phyloP scores from a whole-genome alignment of 2,329 filamentous ascomycete genomes.

The Neofusicoccum sp. region DNA sequence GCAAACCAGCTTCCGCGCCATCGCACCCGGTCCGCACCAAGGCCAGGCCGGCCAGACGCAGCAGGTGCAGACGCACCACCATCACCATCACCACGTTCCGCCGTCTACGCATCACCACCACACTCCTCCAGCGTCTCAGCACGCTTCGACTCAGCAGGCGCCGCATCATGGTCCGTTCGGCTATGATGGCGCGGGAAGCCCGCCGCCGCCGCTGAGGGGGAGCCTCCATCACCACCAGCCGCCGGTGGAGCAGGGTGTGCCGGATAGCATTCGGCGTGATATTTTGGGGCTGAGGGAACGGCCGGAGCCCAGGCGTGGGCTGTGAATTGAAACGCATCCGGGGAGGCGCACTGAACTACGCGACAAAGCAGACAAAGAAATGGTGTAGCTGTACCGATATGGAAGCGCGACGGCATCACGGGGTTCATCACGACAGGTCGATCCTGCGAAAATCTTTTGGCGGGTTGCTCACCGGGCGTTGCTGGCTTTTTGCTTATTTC shows the following conservation, averaged over 20 bases:
- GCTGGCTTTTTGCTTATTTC: neutral
- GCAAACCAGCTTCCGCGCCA: constrained; percentile 10
- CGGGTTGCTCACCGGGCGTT: neutral
- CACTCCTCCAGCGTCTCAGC: neutral
- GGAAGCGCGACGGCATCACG: no score
- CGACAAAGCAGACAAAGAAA: no score
- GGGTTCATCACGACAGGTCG: neutral
- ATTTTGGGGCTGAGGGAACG: constrained; percentile 11
- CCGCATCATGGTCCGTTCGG: constrained; percentile 8
- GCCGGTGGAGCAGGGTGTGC: neutral
- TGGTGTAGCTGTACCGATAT: no score
- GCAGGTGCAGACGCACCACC: constrained; percentile 14
- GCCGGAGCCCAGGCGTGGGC: constrained; percentile 12
- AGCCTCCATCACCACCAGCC: neutral
- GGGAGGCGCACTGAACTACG: no score
- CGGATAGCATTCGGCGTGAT: constrained; percentile 14
- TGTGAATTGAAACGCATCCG: neutral
- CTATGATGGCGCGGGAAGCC: constrained; percentile 13
- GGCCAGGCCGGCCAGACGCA: neutral
- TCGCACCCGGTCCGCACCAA: constrained; percentile 17
- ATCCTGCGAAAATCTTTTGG: neutral
- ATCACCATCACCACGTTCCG: constrained; percentile 18
- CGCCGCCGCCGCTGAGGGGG: constrained; percentile 2
- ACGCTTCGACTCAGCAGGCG: constrained; percentile 11
- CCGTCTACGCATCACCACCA: constrained; percentile 9